Base-by-base conservation (phyloP, 1,139 yeast genomes). In the Geotrichum carabidarum region DNA sequence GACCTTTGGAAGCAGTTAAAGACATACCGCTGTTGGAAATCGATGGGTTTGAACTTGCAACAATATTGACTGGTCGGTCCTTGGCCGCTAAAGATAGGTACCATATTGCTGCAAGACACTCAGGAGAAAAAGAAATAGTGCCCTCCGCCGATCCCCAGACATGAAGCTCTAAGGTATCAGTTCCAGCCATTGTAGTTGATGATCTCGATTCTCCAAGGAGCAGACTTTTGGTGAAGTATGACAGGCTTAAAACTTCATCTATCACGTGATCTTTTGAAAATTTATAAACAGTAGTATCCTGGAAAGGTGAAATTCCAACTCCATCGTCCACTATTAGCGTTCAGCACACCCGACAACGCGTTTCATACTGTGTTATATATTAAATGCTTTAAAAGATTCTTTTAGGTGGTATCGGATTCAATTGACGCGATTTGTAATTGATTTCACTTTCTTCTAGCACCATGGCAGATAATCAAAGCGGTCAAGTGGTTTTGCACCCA, bases 1-100 rank as follows among this genome's bases (percentile, higher is more conserved):
- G 18, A n/a, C 6, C 34, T 22, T 12, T 6, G 6, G 15, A 31
- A 12, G 6, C 12, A 41, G 8, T 27, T 3, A 14, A 8, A 1
- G 4, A 15, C 47, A 14, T 32, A 44, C 47, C 47, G 14, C 47
- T 44, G 17, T 1, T 49, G 17, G 89, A 78, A 15, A 82, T 58
- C 61, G 79, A 78, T n/a, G 84, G 78, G 64, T 84, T 83, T 50
- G 81, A 78, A 9, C 86, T 80, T 2, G 82, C 74, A 1, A 81
- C 74, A 2, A 84, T 69, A 42, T 68, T 68, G 44, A 74, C 71
- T 9, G 62, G 62, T 0, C 59, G 55, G 3, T 60, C 57, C 2
- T 63, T 60, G n/a, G 63, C 57, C 22, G 67, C 57, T 5, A 65
- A 52, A 0, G 63, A 48, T 18, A 76, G 56, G 48, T 70, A 70